Percentiles rank a stretch among this genome's conserved stretches.
These are phyloP conservation scores for Aquilaria agallochum DNA, from an alignment of 441 rosid genomes.

Conservation along the genomic window DNA sequence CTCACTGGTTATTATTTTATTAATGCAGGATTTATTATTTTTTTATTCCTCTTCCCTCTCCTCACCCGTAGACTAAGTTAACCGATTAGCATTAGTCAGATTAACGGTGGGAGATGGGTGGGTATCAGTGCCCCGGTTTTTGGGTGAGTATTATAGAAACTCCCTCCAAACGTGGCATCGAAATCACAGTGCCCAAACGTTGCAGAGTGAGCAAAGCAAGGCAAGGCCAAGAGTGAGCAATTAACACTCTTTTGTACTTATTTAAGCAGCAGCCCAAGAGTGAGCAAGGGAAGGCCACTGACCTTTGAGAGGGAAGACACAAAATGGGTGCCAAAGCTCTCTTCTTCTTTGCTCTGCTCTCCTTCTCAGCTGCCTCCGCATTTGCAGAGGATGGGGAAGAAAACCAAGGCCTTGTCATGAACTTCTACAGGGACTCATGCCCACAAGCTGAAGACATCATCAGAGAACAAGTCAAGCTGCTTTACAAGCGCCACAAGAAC, in stretches of 20 bases:
- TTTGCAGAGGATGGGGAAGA: conserved; percentile 40
- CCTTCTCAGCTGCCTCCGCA: conserved; percentile 45
- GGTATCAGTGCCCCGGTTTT: too few relatives aligned
- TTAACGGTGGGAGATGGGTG: too few relatives aligned
- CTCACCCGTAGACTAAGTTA: too few relatives aligned
- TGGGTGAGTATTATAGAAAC: too few relatives aligned
- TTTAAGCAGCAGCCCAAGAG: conserved; percentile 28
- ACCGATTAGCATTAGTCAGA: too few relatives aligned
- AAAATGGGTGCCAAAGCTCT: conserved; percentile 50
- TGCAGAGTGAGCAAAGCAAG: too few relatives aligned
- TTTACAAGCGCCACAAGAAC: conserved; percentile 98
- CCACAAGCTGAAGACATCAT: conserved; percentile 95
- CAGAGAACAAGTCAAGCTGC: conserved; percentile 85
- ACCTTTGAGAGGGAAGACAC: conserved; percentile 18
- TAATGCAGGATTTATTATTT: too few relatives aligned
- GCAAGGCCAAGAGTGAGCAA: too few relatives aligned
- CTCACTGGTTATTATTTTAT: too few relatives aligned
- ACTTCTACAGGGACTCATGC: conserved; percentile 83
- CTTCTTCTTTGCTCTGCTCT: conserved; percentile 51
- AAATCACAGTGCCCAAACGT: too few relatives aligned
- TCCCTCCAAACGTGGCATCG: neutral
- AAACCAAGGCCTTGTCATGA: conserved; percentile 72
- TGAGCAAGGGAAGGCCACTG: conserved; percentile 20
- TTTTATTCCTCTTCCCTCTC: too few relatives aligned
- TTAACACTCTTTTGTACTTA: conserved; percentile 18